phyloP scores from a whole-genome alignment of 345 rosid species.

The Camelina laxa region DNA sequence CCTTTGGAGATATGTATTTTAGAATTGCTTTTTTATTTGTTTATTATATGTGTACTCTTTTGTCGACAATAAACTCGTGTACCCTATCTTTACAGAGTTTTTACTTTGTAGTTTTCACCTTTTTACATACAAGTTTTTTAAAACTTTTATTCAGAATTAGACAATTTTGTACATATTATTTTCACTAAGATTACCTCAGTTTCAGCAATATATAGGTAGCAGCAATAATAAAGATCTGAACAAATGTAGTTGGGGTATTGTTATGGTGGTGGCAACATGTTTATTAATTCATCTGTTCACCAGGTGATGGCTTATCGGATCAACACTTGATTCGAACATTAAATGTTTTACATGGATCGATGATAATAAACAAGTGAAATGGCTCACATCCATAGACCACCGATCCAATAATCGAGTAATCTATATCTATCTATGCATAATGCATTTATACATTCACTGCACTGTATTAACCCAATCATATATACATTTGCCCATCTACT shows the following conservation, averaged over 20 bases:
- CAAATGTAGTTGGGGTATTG: constrained; percentile 31
- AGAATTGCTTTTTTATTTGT: not conserved
- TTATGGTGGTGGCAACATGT: constrained; percentile 19
- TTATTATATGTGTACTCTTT: constrained; percentile 22
- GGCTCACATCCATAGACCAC: constrained; percentile 36
- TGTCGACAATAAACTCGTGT: not conserved
- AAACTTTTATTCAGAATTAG: not conserved
- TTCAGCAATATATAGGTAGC: too few species aligned
- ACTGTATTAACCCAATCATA: constrained; percentile 36
- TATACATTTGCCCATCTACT: constrained; percentile 10
- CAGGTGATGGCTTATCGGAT: constrained; percentile 38
- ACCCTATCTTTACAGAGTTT: not conserved
- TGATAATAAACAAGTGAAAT: constrained; percentile 28
- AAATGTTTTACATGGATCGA: constrained; percentile 39
- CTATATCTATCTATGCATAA: constrained; percentile 12
- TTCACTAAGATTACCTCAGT: too few species aligned
- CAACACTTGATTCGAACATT: constrained; percentile 41
- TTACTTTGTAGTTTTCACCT: not conserved
- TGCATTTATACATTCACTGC: constrained; percentile 19
- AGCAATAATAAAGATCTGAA: constrained; percentile 32
- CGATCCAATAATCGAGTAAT: constrained; percentile 20
- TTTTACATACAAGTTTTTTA: not conserved
- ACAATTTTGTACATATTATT: too few species aligned
- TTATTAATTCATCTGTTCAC: constrained; percentile 23
- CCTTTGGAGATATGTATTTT: constrained; percentile 7